Percentiles rank a stretch among this genome's conserved stretches.
Conservation (phyloP, 495 filamentous ascomycete species). For the Xylaria grammica region DNA sequence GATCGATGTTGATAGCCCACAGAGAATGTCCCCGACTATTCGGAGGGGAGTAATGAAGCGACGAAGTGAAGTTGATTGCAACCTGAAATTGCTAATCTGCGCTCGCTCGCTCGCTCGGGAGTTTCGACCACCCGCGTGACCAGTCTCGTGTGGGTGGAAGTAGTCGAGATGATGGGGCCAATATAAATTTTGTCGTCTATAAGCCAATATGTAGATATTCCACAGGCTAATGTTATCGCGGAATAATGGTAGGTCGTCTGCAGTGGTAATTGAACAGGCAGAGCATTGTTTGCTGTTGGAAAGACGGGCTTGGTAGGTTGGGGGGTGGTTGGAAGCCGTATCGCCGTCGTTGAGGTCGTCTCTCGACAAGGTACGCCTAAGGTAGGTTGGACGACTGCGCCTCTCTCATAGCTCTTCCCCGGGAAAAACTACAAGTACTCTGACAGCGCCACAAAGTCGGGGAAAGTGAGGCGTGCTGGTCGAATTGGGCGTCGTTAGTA, state of each 20-base stretch:
- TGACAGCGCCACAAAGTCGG: background rate
- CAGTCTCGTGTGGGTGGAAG: conserved; percentile 6
- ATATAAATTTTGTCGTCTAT: background rate
- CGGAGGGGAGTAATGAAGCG: background rate
- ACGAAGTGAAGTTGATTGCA: background rate
- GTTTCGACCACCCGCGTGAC: conserved; percentile 4
- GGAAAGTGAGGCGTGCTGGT: background rate
- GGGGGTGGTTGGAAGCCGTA: conserved; percentile 7
- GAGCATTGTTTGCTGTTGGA: conserved; percentile 35
- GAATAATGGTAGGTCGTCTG: conserved; percentile 42
- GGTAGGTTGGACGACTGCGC: background rate
- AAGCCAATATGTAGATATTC: conserved; percentile 24
- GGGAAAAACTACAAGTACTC: background rate
- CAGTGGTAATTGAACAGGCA: conserved; percentile 34
- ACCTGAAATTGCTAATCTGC: background rate
- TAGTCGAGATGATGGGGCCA: background rate
- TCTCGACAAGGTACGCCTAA: background rate
- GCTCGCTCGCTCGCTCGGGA: conserved; percentile 1
- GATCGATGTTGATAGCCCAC: background rate
- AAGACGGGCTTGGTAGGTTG: background rate
- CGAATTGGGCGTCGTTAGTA: conserved; percentile 1
- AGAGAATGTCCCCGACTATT: too few species aligned
- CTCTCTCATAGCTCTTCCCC: conserved; percentile 11
- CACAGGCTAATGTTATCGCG: conserved; percentile 37
- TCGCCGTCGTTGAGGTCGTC: conserved; percentile 5